Evolutionary conservation across 331 rosid species (phyloP), one percentile per base, ranked within the genome.

Genomic region (Malus hybrid): DNA sequence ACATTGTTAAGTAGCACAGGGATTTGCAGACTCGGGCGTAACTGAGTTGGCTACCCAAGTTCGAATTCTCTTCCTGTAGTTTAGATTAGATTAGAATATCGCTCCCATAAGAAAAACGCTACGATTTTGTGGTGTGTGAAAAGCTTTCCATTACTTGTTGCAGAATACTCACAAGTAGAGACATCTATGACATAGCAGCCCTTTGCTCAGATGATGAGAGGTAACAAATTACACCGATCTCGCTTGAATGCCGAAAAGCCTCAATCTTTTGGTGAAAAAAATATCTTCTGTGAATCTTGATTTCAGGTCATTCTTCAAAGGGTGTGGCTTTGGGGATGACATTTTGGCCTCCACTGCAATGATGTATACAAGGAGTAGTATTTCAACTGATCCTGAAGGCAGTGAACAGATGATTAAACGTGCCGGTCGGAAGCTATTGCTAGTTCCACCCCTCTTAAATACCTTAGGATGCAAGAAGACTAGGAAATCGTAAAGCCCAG

Each of bases 291-390:
- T 50, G 26, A 62, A 58, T 70, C 55, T 33, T 57, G 56, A 70
- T 58, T 73, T 82, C 83, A 89, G 95, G 83, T 81, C 78, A 36
- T 91, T 91, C 83, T 91, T 91, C 65, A 66, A 81, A 73, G 88
- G 86, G 16, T 89, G 97, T 82, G 95, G 97, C 70, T 91, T 87
- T 85, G 91, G 91, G 55, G 69, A 85, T 56, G 97, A 89, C 87
- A 76, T 84, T 65, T 79, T 89, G 87, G 71, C 82, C 36, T 86
- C 97, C 71, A 91, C 95, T 4, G 84, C 91, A 76, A 91, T 91
- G 97, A 87, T 91, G 88, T 91, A 89, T 79, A 72, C 84, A 5
- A 78, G 44, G 44, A 36, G 89, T 44, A 56, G 71, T 55, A 61
- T 28, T 52, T 67, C 81, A 52, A 73, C 82, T 70, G 28, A 52